Conservation (phyloP, 768 basidiomycete genomes). For the Naganishia randhawae region DNA sequence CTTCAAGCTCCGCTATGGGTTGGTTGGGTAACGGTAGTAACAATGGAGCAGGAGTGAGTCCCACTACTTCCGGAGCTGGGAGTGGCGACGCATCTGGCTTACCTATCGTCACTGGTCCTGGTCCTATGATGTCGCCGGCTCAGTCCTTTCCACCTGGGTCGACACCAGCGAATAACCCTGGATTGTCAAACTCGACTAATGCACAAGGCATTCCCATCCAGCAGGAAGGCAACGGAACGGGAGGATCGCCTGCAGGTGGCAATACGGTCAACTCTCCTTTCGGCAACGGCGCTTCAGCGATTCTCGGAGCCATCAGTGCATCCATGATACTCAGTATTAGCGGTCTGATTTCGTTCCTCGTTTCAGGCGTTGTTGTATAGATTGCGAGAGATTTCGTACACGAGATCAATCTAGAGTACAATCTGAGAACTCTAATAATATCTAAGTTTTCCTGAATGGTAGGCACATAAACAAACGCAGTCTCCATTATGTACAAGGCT, state of each 20-base stretch:
- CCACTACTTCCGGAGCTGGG: background rate
- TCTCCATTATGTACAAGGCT: no score
- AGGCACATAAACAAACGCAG: background rate
- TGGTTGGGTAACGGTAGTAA: background rate
- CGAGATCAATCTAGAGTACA: background rate
- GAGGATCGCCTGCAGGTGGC: background rate
- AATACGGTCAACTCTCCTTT: constrained; percentile 6
- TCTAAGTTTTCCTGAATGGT: background rate
- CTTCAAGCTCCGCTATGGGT: background rate
- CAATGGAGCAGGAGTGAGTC: background rate
- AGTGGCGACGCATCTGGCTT: background rate
- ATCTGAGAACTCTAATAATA: background rate
- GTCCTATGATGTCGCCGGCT: background rate
- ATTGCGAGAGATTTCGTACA: background rate
- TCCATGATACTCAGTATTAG: background rate
- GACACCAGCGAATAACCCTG: background rate
- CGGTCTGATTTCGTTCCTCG: background rate
- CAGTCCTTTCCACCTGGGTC: background rate
- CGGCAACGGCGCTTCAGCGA: background rate
- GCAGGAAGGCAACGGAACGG: background rate
- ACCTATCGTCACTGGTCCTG: background rate
- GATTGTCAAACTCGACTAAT: background rate
- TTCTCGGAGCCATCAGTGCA: background rate
- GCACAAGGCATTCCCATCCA: constrained; percentile 3
- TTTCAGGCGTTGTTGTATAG: background rate